These are phyloP conservation scores for Cerioporus squamosus DNA, from an alignment of 1,284 basidiomycete genomes.

Conservation along the genomic window DNA sequence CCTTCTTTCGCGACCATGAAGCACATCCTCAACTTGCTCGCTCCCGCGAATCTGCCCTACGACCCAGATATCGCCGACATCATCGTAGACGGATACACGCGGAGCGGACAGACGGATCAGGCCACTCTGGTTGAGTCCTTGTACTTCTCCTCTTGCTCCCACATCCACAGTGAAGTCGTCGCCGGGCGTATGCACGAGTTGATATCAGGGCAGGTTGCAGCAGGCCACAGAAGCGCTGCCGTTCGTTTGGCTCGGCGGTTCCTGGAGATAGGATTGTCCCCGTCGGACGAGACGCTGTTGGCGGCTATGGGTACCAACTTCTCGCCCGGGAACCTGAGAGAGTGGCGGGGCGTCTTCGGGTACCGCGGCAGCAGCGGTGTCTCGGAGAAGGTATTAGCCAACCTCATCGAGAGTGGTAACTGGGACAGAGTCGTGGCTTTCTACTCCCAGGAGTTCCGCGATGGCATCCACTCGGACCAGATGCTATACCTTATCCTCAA, in stretches of 20 bases:
- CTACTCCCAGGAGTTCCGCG: constrained; percentile 48
- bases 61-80: neutral
- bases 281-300: constrained; percentile 40
- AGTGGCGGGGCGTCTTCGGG: constrained; percentile 45
- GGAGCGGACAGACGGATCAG: neutral
- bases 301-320: constrained; percentile 42
- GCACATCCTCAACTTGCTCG: constrained; percentile 6
- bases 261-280: constrained; percentile 37
- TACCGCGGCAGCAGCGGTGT: constrained; percentile 44
- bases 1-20: constrained; percentile 18
- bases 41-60: constrained; percentile 6
- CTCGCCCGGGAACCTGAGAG: constrained; percentile 44
- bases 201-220: neutral
- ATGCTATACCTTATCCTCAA: constrained; percentile 56
- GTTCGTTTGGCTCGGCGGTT: constrained; percentile 23
- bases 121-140: constrained; percentile 6
- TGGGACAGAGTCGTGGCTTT: constrained; percentile 39
- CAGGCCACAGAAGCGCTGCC: constrained; percentile 7
- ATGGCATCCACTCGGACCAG: constrained; percentile 47
- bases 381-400: constrained; percentile 54
- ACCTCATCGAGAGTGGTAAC: constrained; percentile 18
- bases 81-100: constrained; percentile 10
- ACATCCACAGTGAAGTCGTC: neutral
- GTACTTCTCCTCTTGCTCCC: neutral
- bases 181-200: constrained; percentile 4